Evolutionary conservation across 2,329 filamentous ascomycete genomes (phyloP).

Genomic region (Fusarium odoratissimum): DNA sequence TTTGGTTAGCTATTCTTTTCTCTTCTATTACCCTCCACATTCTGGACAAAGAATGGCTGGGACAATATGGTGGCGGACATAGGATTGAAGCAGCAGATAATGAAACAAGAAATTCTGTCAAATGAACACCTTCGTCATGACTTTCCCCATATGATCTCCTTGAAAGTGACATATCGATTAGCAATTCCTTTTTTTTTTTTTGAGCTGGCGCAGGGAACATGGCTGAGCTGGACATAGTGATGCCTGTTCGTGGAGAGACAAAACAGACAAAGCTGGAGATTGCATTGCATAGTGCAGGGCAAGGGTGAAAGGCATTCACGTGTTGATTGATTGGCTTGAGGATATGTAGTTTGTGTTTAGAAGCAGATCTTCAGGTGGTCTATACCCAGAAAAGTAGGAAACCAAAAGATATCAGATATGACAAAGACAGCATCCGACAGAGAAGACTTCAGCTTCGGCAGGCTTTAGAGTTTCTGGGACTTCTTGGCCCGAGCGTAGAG

Average conservation of each 20-base stretch:
- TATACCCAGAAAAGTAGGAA: slow-evolving; percentile 12
- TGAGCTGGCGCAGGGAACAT: background rate
- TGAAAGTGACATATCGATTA: background rate
- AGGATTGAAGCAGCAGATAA: slow-evolving; percentile 15
- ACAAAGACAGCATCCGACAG: background rate
- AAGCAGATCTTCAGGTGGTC: background rate
- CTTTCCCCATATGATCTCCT: background rate
- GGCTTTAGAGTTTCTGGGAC: background rate
- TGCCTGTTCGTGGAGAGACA: slow-evolving; percentile 1
- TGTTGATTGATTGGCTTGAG: background rate
- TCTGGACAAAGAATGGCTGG: slow-evolving; percentile 6
- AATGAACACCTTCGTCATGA: background rate
- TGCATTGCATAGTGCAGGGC: background rate
- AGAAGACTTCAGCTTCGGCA: background rate
- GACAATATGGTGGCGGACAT: slow-evolving; percentile 14
- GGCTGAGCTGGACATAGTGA: background rate
- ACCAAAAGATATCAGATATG: slow-evolving; percentile 26
- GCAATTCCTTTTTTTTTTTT: background rate
- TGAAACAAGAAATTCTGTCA: slow-evolving; percentile 3
- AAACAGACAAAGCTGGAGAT: background rate
- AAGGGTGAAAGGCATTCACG: background rate
- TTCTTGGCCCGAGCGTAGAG: background rate
- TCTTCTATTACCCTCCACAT: slow-evolving; percentile 8
- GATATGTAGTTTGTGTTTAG: background rate
- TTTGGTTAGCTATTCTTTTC: background rate